Percentiles rank a stretch among this genome's conserved stretches.
Conservation (phyloP, 148 eudicot genomes). For the Bassia scoparia region DNA sequence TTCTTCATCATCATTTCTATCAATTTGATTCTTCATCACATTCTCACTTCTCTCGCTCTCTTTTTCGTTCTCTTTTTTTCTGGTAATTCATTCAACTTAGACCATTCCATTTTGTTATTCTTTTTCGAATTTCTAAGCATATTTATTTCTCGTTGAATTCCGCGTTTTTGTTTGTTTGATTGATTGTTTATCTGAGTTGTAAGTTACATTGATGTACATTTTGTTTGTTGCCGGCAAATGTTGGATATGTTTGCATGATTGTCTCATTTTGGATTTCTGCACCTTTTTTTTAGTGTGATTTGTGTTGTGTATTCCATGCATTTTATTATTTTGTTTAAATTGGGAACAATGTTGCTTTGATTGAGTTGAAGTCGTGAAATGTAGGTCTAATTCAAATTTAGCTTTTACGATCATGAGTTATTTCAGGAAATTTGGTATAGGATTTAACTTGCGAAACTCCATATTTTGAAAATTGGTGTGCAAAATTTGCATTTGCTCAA, state of each 20-base stretch:
- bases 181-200: not conserved
- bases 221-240: not conserved
- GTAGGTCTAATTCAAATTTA: not conserved
- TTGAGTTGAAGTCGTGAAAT: not conserved
- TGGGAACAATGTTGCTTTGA: not conserved
- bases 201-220: not conserved
- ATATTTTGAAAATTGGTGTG: not conserved
- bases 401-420: not conserved
- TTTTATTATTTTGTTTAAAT: not conserved
- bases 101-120: not conserved
- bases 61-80: not conserved
- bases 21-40: conserved; percentile 7
- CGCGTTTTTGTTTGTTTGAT: not conserved
- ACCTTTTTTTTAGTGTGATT: not conserved
- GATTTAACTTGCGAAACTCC: not conserved
- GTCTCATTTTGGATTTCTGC: not conserved
- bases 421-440: not conserved
- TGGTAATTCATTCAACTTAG: too few species aligned
- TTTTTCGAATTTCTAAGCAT: not conserved
- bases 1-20: not conserved
- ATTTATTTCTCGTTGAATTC: not conserved
- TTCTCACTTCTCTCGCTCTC: not conserved
- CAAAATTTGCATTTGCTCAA: not conserved
- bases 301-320: not conserved
- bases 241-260: not conserved